phyloP scores from a whole-genome alignment of 1,284 basidiomycete species.

The Ceratobasidium sp. region DNA sequence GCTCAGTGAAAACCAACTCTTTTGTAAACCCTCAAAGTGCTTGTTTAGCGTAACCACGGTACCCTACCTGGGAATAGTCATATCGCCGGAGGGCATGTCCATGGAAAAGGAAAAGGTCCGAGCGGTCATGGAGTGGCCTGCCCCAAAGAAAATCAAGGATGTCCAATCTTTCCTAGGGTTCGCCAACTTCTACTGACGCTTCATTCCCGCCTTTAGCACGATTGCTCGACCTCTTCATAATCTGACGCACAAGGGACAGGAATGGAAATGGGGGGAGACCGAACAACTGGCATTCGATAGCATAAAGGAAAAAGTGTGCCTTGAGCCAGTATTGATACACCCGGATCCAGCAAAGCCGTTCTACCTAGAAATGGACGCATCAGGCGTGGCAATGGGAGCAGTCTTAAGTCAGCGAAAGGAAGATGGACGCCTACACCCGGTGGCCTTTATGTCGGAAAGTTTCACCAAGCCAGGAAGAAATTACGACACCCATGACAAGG shows the following conservation, averaged over 20 bases:
- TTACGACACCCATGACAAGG: slow-evolving; percentile 53
- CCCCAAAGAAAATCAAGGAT: slow-evolving; percentile 52
- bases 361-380: slow-evolving; percentile 34
- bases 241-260: slow-evolving; percentile 46
- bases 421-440: slow-evolving; percentile 45
- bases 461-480: slow-evolving; percentile 51
- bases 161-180: slow-evolving; percentile 54
- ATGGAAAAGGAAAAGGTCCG: slow-evolving; percentile 59
- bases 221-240: slow-evolving; percentile 49
- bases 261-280: slow-evolving; percentile 45
- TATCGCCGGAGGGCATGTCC: slow-evolving; percentile 51
- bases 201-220: slow-evolving; percentile 50
- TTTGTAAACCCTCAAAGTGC: slow-evolving; percentile 30
- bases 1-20: neutral
- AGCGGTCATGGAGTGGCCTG: slow-evolving; percentile 56
- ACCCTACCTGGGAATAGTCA: slow-evolving; percentile 51
- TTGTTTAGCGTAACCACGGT: slow-evolving; percentile 49
- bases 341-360: slow-evolving; percentile 28
- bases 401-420: slow-evolving; percentile 45
- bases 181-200: slow-evolving; percentile 53
- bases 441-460: slow-evolving; percentile 28
- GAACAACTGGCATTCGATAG: slow-evolving; percentile 49
- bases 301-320: slow-evolving; percentile 46
- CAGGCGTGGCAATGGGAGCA: slow-evolving; percentile 35
- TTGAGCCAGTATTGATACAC: slow-evolving; percentile 21